Evolutionary conservation across 148 eudicot genomes (phyloP).

Genomic region (Drosera capensis): DNA sequence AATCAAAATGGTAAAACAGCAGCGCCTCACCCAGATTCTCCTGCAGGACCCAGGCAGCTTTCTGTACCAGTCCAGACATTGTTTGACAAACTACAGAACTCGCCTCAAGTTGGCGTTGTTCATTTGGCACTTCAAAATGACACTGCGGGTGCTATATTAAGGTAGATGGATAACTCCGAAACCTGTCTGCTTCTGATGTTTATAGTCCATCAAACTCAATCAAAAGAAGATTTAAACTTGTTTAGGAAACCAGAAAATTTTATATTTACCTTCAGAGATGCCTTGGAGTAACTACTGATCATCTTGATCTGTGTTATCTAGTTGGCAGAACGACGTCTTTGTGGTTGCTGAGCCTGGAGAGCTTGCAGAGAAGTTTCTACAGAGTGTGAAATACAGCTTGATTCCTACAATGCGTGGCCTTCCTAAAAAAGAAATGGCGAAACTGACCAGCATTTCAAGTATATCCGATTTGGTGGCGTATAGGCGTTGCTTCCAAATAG

Average conservation of each 20-base stretch:
- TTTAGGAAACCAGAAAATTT: no score
- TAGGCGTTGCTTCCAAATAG: conserved; percentile 88
- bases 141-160: conserved; percentile 71
- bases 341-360: conserved; percentile 99
- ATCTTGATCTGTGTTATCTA: conserved; percentile 14
- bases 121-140: conserved; percentile 94
- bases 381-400: conserved; percentile 80
- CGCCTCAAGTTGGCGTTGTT: conserved; percentile 80
- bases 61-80: conserved; percentile 53
- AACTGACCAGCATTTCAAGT: conserved; percentile 49
- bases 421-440: conserved; percentile 51
- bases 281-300: no score
- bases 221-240: no score
- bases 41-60: conserved; percentile 53
- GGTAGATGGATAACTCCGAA: no score
- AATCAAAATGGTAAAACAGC: conserved; percentile 41
- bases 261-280: no score
- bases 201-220: no score
- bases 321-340: conserved; percentile 99
- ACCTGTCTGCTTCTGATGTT: conserved; percentile 2
- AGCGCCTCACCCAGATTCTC: conserved; percentile 62
- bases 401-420: conserved; percentile 53
- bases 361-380: conserved; percentile 88
- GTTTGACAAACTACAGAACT: conserved; percentile 56
- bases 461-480: conserved; percentile 77